A percentile compares a stretch with the other conserved stretches of the same genome.
phyloP scores from a whole-genome alignment of 257 asterid genomes.

The Solanum chiquidenum region DNA sequence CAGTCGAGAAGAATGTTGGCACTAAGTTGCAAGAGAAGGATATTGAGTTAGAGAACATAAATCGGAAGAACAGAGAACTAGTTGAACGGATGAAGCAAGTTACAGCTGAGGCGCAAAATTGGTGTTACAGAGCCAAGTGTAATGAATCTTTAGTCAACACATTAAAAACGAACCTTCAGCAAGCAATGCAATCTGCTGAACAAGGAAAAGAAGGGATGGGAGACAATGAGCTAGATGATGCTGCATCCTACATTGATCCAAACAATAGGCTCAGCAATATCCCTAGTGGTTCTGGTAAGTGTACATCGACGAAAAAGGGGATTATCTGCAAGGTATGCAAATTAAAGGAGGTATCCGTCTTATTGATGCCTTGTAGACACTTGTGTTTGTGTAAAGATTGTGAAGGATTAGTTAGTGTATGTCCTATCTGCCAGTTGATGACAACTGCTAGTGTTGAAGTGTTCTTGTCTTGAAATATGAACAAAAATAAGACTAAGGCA shows the following conservation, averaged over 20 bases:
- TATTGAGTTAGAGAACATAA: constrained; percentile 43
- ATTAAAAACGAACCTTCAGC: constrained; percentile 52
- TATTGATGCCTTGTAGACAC: constrained; percentile 86
- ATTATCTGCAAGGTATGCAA: constrained; percentile 50
- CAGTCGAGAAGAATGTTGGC: constrained; percentile 36
- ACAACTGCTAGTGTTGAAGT: constrained; percentile 58
- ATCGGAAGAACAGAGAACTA: constrained; percentile 57
- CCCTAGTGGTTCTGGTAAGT: constrained; percentile 17
- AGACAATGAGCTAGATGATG: constrained; percentile 56
- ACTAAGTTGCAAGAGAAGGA: constrained; percentile 60
- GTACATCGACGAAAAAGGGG: constrained; percentile 9
- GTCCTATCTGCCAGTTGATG: constrained; percentile 68
- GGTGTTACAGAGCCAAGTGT: constrained; percentile 84
- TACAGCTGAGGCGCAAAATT: constrained; percentile 61
- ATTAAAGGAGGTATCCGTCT: constrained; percentile 45
- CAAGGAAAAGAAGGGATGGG: constrained; percentile 60
- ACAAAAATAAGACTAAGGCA: not conserved
- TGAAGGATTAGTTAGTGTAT: constrained; percentile 45
- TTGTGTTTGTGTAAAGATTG: constrained; percentile 83
- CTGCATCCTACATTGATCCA: constrained; percentile 53
- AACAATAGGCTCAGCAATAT: constrained; percentile 29
- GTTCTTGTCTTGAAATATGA: constrained; percentile 39
- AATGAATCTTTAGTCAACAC: constrained; percentile 66
- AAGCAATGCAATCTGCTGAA: constrained; percentile 42
- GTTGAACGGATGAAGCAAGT: constrained; percentile 60